Conservation (phyloP, 208 protist genomes). For the Trypanosoma avium region DNA sequence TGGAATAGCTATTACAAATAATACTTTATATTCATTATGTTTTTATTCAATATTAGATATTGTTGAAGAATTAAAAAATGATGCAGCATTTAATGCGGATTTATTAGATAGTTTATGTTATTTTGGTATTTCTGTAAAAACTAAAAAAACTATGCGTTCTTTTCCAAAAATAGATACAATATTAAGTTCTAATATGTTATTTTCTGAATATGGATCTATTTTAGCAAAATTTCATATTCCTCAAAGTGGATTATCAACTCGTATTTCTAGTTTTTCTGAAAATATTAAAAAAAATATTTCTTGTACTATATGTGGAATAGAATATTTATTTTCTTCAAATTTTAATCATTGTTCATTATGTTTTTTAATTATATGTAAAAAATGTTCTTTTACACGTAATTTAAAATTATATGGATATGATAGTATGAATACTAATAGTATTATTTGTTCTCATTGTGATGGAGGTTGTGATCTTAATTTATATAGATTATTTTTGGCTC, state of each 20-base stretch:
- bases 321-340: conserved; percentile 3
- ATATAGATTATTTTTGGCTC: conserved; percentile 29
- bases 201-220: conserved; percentile 29
- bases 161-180: conserved; percentile 1
- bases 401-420: conserved; percentile 19
- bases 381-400: conserved; percentile 19
- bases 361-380: conserved; percentile 11
- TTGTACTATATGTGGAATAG: conserved; percentile 16
- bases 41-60: conserved; percentile 26
- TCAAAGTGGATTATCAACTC: neutral
- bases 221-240: conserved; percentile 25
- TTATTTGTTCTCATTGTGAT: conserved; percentile 29
- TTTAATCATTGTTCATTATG: conserved; percentile 13
- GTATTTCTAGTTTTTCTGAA: neutral
- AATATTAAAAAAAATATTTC: neutral
- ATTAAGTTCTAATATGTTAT: conserved; percentile 15
- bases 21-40: conserved; percentile 7
- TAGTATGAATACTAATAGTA: neutral
- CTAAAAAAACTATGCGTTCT: conserved; percentile 9
- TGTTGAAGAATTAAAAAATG: conserved; percentile 21
- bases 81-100: conserved; percentile 20
- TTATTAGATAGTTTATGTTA: conserved; percentile 17
- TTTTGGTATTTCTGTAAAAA: conserved; percentile 24
- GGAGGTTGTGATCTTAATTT: conserved; percentile 29
- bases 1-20: conserved; percentile 20